phyloP scores from a whole-genome alignment of 2,329 filamentous ascomycete species.

The Penicillium oxalicum region DNA sequence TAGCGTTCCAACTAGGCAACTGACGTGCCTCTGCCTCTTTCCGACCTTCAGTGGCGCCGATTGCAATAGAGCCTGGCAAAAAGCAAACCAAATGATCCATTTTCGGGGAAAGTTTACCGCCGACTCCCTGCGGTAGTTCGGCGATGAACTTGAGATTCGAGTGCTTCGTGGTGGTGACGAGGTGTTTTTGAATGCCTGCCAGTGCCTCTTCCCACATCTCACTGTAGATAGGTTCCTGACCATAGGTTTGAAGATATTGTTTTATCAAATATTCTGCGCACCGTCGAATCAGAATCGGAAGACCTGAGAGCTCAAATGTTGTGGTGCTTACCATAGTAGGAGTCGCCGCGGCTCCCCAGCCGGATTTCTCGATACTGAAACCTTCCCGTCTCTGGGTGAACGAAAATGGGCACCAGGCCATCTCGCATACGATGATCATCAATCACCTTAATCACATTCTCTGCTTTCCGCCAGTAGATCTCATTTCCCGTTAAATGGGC shows the following conservation, averaged over 20 bases:
- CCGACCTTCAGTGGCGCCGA: conserved; percentile 75
- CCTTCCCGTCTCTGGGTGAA: conserved; percentile 69
- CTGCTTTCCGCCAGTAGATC: conserved; percentile 84
- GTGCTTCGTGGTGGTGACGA: conserved; percentile 79
- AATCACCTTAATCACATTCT: conserved; percentile 85
- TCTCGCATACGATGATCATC: conserved; percentile 74
- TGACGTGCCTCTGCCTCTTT: conserved; percentile 70
- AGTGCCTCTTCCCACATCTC: conserved; percentile 91
- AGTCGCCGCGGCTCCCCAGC: conserved; percentile 88
- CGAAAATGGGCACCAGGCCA: conserved; percentile 88
- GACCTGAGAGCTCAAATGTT: too few relatives aligned
- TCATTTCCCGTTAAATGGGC: conserved; percentile 90
- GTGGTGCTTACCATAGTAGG: conserved; percentile 63
- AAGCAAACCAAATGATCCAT: conserved; percentile 99
- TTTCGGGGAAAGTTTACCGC: conserved; percentile 65
- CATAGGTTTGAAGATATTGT: conserved; percentile 89
- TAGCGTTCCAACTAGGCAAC: conserved; percentile 63
- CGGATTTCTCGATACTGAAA: conserved; percentile 85
- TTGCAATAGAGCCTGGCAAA: conserved; percentile 89
- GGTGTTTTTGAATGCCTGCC: conserved; percentile 78
- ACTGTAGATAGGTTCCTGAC: conserved; percentile 78
- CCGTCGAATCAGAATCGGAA: too few relatives aligned
- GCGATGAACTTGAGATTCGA: conserved; percentile 82
- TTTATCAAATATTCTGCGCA: conserved; percentile 84
- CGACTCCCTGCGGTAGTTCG: conserved; percentile 71